Evolutionary conservation across 495 filamentous ascomycete genomes (phyloP), one percentile per base, ranked within the genome.

Genomic region (Hypoxylon lenormandii): DNA sequence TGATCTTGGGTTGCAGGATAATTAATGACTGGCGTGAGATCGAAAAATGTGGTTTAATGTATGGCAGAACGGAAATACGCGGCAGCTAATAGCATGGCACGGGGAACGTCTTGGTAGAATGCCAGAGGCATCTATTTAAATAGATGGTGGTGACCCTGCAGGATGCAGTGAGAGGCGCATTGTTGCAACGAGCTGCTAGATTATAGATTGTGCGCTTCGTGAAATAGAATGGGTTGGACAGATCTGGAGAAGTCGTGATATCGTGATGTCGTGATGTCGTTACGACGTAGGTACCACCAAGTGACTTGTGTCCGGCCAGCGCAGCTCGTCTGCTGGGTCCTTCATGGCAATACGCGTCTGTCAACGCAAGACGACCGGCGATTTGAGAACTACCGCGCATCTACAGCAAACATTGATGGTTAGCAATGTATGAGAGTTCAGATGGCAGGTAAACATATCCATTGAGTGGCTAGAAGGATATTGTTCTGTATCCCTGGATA

Each of bases 41-140:
- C 26, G 36, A 10, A 60, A 26, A 21, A 28, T 46, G 37, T 1
- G n/a, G 21, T 43, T 65, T 60, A 65, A 65, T 65, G 45, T 60
- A 61, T 60, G 60, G 55, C n/a, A n/a, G 55, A 61, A 33, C 23
- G 60, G 55, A 50, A 60, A 23, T 19, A 36, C 60, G 33, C 23
- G 36, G 54, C 26, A 64, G 5, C 33, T 69, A 54, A 54, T 58
- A 60, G 49, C 11, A 15, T n/a, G 49, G 15, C 22, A 57, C 50
- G 26, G 5, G 47, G 6, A 12, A 46, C 22, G 15, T 33, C 37
- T 62, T 58, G 28, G 45, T 57, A 45, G 26, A 57, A 26, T 57
- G 10, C n/a, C 26, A 30, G 30, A 52, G 22, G 43, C n/a, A 33
- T 56, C 23, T 22, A 12, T 43, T 42, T 51, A 40, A 22, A 67